Conservation (phyloP, 768 basidiomycete species). For the Pisolithus microcarpus region DNA sequence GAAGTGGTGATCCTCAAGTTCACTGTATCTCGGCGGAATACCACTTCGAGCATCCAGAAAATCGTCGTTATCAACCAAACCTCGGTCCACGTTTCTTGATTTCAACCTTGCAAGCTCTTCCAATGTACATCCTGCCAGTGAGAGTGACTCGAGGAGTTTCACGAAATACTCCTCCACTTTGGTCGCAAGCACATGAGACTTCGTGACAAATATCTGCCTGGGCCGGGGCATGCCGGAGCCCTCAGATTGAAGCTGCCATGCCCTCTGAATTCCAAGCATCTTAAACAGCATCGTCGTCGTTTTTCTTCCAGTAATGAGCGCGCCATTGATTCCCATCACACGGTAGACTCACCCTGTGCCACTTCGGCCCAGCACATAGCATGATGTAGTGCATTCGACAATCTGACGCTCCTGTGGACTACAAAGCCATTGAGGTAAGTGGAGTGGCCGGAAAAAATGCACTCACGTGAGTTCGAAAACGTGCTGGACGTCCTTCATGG, state of each 20-base stretch:
- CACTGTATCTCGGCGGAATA: conserved; percentile 42
- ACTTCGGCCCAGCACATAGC: conserved; percentile 55
- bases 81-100: conserved; percentile 18
- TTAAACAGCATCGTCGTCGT: conserved; percentile 68
- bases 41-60: conserved; percentile 18
- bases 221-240: conserved; percentile 37
- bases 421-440: neutral
- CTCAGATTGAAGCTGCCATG: conserved; percentile 33
- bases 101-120: conserved; percentile 32
- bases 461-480: conserved; percentile 13
- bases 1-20: conserved; percentile 49
- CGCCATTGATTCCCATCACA: neutral
- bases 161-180: conserved; percentile 63
- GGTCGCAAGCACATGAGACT: conserved; percentile 54
- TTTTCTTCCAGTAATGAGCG: conserved; percentile 34
- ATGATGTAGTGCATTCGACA: conserved; percentile 47
- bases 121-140: conserved; percentile 28
- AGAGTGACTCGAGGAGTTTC: conserved; percentile 42
- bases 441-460: neutral
- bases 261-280: conserved; percentile 54
- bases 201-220: conserved; percentile 67
- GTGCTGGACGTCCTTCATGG: conserved; percentile 12
- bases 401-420: conserved; percentile 43
- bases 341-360: conserved; percentile 48
- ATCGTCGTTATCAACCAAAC: conserved; percentile 26